These are phyloP conservation scores for Candida freyschussii DNA, from an alignment of 1,139 yeast genomes.

Conservation along the genomic window DNA sequence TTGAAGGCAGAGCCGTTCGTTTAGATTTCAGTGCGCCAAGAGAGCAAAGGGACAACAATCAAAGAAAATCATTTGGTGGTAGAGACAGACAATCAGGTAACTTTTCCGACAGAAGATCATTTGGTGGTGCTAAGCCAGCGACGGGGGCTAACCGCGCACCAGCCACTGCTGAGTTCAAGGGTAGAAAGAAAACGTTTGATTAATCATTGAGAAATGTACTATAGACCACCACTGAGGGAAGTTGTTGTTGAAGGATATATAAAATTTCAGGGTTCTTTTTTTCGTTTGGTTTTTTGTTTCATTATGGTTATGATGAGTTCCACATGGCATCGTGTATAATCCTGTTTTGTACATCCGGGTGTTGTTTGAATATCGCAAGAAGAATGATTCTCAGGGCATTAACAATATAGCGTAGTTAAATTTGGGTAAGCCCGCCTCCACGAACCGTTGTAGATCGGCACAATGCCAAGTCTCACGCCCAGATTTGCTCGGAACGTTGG, in stretches of 20 bases:
- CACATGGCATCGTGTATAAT: background rate
- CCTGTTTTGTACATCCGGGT: no score
- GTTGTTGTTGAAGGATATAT: background rate
- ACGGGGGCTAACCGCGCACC: slow-evolving; percentile 35
- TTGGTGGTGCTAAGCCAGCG: slow-evolving; percentile 45
- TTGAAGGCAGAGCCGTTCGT: slow-evolving; percentile 92
- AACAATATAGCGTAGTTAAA: no score
- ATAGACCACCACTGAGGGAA: no score
- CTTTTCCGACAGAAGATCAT: slow-evolving; percentile 40
- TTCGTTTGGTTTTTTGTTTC: slow-evolving; percentile 1
- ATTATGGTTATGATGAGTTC: background rate
- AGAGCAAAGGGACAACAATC: slow-evolving; percentile 58
- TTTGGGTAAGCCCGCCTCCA: no score
- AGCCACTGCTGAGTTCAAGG: slow-evolving; percentile 57
- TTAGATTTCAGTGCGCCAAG: slow-evolving; percentile 93
- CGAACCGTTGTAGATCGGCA: no score
- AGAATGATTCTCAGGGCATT: no score
- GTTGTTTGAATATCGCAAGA: no score
- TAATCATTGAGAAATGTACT: slow-evolving; percentile 33
- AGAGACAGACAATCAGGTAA: slow-evolving; percentile 41
- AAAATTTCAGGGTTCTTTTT: slow-evolving; percentile 2
- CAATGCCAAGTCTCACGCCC: no score
- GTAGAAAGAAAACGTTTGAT: slow-evolving; percentile 76
- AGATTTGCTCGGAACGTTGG: no score
- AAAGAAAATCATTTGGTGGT: slow-evolving; percentile 35